These are phyloP conservation scores for Fusarium tjaetaba DNA, from an alignment of 2,329 filamentous ascomycete genomes.

Conservation along the genomic window DNA sequence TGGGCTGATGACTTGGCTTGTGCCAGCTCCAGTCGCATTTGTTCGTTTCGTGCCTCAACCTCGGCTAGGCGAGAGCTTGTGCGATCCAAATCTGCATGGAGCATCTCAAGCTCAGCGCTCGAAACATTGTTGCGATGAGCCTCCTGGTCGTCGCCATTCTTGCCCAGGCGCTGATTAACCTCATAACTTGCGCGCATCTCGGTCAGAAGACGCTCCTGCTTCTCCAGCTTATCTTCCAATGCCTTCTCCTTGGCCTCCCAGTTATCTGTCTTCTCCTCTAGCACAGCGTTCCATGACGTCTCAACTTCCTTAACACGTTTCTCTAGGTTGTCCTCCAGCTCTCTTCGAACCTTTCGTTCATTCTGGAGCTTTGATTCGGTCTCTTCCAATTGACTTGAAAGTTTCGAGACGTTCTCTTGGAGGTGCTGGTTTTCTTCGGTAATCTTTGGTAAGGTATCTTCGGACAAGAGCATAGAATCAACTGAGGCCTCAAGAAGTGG, in stretches of 20 bases:
- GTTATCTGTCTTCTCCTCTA: conserved; percentile 94
- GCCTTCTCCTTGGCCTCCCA: conserved; percentile 94
- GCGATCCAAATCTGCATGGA: conserved; percentile 89
- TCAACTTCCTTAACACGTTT: conserved; percentile 88
- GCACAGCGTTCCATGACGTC: conserved; percentile 85
- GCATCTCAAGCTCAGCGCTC: conserved; percentile 92
- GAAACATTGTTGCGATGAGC: conserved; percentile 74
- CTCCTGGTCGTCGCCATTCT: conserved; percentile 70
- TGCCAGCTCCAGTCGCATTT: conserved; percentile 88
- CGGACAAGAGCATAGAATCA: conserved; percentile 89
- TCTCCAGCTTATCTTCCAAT: conserved; percentile 92
- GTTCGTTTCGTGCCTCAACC: conserved; percentile 92
- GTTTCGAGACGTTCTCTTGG: conserved; percentile 78
- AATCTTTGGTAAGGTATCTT: conserved; percentile 91
- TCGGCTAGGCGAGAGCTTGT: conserved; percentile 89
- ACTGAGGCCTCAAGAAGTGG: conserved; percentile 95
- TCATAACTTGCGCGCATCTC: conserved; percentile 98
- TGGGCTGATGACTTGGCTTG: conserved; percentile 79
- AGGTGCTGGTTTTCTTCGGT: conserved; percentile 88
- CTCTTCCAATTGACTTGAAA: conserved; percentile 85
- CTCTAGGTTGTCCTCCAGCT: conserved; percentile 81
- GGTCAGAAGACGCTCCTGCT: conserved; percentile 88
- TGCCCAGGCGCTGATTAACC: conserved; percentile 88
- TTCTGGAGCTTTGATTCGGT: conserved; percentile 82
- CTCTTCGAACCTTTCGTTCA: conserved; percentile 77